phyloP scores from a whole-genome alignment of 192 early-diverging fungal species.

The Oehlia diaphana region DNA sequence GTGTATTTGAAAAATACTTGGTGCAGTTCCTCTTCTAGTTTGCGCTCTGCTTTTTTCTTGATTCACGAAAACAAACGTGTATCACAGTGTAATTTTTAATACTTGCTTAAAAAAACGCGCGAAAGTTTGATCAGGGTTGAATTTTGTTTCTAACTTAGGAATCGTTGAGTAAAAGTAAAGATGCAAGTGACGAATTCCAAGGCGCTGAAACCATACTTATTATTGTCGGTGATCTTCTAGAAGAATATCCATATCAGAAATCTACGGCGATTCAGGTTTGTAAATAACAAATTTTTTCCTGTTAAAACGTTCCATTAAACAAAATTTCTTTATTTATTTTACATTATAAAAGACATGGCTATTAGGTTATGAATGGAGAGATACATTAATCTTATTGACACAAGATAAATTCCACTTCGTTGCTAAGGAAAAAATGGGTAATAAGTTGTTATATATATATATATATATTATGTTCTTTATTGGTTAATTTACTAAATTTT shows the following conservation, averaged over 20 bases:
- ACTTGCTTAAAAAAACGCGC: background rate
- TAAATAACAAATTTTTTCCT: background rate
- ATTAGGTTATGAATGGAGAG: constrained; percentile 88
- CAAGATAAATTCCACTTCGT: constrained; percentile 75
- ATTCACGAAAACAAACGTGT: constrained; percentile 8
- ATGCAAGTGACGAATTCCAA: constrained; percentile 47
- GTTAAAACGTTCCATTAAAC: background rate
- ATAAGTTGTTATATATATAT: background rate
- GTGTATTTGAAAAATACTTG: background rate
- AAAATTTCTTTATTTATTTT: background rate
- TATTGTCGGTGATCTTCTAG: constrained; percentile 59
- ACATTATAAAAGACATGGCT: constrained; percentile 74
- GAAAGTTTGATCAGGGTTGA: background rate
- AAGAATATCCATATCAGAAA: constrained; percentile 77
- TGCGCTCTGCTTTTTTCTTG: background rate
- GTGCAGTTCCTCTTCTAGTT: background rate
- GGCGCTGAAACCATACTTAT: constrained; percentile 62
- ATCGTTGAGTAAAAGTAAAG: constrained; percentile 18
- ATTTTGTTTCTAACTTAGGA: background rate
- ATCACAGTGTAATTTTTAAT: background rate
- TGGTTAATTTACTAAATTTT: background rate
- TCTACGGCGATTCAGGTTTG: constrained; percentile 64
- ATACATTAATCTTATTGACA: constrained; percentile 80
- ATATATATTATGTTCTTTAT: background rate
- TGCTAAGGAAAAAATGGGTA: constrained; percentile 81